Base-by-base conservation (phyloP, 352 stramenopile species). In the Halophytophthora batemanensis region DNA sequence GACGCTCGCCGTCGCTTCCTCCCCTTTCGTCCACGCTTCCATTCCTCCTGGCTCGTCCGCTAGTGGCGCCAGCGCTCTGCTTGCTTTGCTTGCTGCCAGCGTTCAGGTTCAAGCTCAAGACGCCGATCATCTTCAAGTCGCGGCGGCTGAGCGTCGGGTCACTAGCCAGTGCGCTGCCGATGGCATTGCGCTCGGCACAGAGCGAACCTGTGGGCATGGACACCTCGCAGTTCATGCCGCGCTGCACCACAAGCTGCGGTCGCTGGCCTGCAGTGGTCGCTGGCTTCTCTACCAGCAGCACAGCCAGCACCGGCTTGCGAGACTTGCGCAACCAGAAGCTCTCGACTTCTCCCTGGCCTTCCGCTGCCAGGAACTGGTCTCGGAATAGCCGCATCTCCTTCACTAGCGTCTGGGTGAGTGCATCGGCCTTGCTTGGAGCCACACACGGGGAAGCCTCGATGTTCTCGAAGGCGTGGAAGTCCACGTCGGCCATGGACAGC, bases 191-290 rank as follows among this genome's bases (percentile, higher is more conserved):
- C 74, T 99, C 97, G 2, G 96, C 91, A 69, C 96, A 98, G 14
- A 99, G 81, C 34, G 89, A 98, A 2, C 95, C 86, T 23, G 90
- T 98, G n/a, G 90, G 90, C 93, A 98, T 98, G 19, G 82, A 96
- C 31, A 98, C 96, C 69, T 99, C 97, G 77, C 98, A 98, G 75
- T 99, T 99, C 64, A 98, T 99, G 29, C 96, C 97, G 50, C 96
- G 84, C 54, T 98, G 97, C 38, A 98, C 71, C 22, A 90, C 64
- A 8, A 90, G 59, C 18, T 45, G 62, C 19, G 64, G 50, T 6
- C 51, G 67, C 53, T 86, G 77, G 25, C 71, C 59, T 4, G 64
- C 66, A 6, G 66, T 50, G 2, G 68, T 61, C 38, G 83, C 69
- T 35, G 63, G 39, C 52, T 92, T 96, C 57, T 98, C 82, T 33